These are phyloP conservation scores for Solanum megistacrolobum DNA, from an alignment of 257 asterid species.

Conservation along the genomic window DNA sequence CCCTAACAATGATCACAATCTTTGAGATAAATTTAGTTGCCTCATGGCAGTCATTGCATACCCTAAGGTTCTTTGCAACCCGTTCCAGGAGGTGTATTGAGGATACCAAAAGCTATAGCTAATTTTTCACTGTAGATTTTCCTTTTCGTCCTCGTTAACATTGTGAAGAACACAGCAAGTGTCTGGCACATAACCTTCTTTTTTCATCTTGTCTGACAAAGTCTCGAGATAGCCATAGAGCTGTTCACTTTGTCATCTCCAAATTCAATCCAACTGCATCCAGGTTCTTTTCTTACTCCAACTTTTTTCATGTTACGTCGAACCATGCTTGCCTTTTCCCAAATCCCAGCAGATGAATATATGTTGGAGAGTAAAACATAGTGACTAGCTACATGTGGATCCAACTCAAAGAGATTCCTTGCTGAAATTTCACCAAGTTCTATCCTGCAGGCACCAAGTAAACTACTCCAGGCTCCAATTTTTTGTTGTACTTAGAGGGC, in stretches of 20 bases:
- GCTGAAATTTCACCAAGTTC: conserved; percentile 70
- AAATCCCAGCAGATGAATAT: conserved; percentile 60
- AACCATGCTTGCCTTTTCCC: conserved; percentile 59
- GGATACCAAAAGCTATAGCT: conserved; percentile 80
- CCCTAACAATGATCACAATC: conserved; percentile 73
- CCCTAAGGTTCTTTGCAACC: conserved; percentile 75
- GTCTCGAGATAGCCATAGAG: conserved; percentile 37
- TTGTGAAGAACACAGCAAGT: conserved; percentile 83
- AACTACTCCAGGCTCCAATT: conserved; percentile 75
- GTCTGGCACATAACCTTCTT: conserved; percentile 72
- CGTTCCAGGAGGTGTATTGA: conserved; percentile 66
- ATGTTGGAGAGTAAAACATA: conserved; percentile 68
- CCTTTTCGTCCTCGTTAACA: conserved; percentile 72
- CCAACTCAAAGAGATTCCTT: conserved; percentile 44
- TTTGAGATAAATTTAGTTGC: conserved; percentile 69
- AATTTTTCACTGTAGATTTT: conserved; percentile 61
- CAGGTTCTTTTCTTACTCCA: conserved; percentile 77
- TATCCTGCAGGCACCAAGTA: conserved; percentile 67
- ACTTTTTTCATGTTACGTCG: conserved; percentile 51
- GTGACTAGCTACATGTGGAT: conserved; percentile 80
- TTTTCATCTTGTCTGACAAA: conserved; percentile 45
- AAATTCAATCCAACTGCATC: conserved; percentile 78
- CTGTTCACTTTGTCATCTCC: conserved; percentile 45
- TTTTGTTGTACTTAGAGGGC: conserved; percentile 35
- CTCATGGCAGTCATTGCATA: conserved; percentile 80